Evolutionary conservation across 352 stramenopile genomes (phyloP).

Genomic region (Blastocystis sp.): DNA sequence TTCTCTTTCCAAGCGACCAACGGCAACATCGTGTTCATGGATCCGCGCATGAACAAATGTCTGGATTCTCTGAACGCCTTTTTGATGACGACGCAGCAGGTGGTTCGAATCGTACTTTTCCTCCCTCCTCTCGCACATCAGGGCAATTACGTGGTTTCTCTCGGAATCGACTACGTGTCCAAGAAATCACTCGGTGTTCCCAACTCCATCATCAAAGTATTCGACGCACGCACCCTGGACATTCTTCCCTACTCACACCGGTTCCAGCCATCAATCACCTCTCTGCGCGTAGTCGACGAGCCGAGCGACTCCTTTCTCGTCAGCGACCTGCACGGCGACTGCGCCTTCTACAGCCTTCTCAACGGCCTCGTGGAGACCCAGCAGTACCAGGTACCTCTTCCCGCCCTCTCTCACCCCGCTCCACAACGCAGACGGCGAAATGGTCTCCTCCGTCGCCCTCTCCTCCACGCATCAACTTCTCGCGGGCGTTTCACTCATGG

Average conservation of each 20-base stretch:
- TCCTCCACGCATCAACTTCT: not conserved
- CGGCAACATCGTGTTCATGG: not conserved
- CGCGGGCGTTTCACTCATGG: not conserved
- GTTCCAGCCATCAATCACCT: not conserved
- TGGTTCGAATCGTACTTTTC: not conserved
- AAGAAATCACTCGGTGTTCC: not conserved
- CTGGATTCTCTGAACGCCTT: constrained; percentile 19
- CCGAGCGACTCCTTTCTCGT: not conserved
- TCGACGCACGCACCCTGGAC: constrained; percentile 12
- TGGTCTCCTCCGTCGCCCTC: not conserved
- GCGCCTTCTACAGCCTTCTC: not conserved
- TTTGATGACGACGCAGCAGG: constrained; percentile 2
- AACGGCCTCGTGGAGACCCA: constrained; percentile 26
- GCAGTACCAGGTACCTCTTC: not conserved
- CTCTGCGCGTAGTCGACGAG: not conserved
- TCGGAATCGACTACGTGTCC: constrained; percentile 22
- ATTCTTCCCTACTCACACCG: constrained; percentile 27
- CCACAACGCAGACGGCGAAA: not conserved
- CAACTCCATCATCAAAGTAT: not conserved
- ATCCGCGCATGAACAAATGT: constrained; percentile 32
- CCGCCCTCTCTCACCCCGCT: not conserved
- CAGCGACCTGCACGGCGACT: not conserved
- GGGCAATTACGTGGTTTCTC: constrained; percentile 3
- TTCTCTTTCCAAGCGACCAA: not conserved
- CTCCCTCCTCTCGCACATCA: not conserved